phyloP scores from a whole-genome alignment of 345 rosid genomes.

The Nasturtium officinale region DNA sequence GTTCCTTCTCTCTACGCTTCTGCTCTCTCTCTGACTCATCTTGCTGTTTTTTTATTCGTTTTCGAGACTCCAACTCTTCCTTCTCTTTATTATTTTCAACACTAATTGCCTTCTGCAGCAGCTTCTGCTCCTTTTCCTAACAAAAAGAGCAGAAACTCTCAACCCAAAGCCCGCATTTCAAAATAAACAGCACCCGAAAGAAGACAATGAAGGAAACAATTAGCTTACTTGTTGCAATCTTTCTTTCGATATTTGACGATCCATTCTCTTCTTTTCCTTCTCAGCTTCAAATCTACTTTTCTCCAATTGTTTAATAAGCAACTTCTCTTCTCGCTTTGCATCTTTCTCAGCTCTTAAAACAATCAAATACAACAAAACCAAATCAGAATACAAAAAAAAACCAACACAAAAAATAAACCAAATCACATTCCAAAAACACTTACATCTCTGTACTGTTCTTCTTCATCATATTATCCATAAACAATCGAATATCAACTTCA shows the following conservation, averaged over 20 bases:
- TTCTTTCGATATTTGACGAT: conserved; percentile 65
- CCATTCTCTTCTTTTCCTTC: conserved; percentile 77
- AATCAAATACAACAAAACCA: conserved; percentile 1
- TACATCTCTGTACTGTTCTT: conserved; percentile 65
- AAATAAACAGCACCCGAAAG: neutral
- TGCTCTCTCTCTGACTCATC: conserved; percentile 78
- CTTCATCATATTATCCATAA: conserved; percentile 55
- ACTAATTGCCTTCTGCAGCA: conserved; percentile 56
- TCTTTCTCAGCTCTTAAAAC: conserved; percentile 61
- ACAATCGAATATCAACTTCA: conserved; percentile 63
- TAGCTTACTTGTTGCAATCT: conserved; percentile 58
- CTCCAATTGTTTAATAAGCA: conserved; percentile 68
- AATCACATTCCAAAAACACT: conserved; percentile 30
- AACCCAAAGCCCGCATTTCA: neutral
- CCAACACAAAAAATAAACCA: neutral
- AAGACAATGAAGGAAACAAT: neutral
- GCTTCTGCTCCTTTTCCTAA: conserved; percentile 77
- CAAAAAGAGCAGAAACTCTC: neutral
- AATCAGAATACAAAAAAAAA: neutral
- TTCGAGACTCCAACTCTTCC: conserved; percentile 65
- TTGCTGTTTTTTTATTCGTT: conserved; percentile 67
- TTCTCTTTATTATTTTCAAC: conserved; percentile 65
- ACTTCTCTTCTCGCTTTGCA: conserved; percentile 62
- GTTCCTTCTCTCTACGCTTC: conserved; percentile 73
- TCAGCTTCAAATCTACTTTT: conserved; percentile 66